A percentile compares a stretch with the other conserved stretches of the same genome.
phyloP scores from a whole-genome alignment of 768 basidiomycete species.

The Tricholoma sp. region DNA sequence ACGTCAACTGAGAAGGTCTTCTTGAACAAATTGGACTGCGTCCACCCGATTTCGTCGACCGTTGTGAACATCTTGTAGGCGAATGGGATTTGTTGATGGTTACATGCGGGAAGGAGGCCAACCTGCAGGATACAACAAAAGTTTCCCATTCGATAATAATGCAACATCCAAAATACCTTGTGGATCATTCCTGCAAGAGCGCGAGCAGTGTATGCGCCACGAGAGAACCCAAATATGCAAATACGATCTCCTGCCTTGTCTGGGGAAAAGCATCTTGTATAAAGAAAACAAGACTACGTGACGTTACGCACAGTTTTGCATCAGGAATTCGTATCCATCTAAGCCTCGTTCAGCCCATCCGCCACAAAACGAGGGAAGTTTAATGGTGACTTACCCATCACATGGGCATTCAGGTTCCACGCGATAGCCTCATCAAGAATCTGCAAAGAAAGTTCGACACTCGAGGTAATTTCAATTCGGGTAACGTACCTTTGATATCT shows the following conservation, averaged over 20 bases:
- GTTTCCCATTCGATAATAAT: background rate
- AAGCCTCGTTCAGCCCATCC: background rate
- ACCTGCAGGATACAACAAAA: conserved; percentile 24
- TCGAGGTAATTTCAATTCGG: too few species aligned
- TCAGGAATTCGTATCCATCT: conserved; percentile 57
- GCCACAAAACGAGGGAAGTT: background rate
- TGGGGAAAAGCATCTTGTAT: conserved; percentile 11
- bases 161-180: conserved; percentile 43
- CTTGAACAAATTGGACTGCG: conserved; percentile 35
- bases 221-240: conserved; percentile 48
- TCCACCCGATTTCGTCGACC: conserved; percentile 19
- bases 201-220: conserved; percentile 53
- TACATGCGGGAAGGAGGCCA: conserved; percentile 52
- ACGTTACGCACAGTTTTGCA: conserved; percentile 46
- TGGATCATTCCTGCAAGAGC: conserved; percentile 40
- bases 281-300: background rate
- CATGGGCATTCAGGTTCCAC: conserved; percentile 47
- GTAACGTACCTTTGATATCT: conserved; percentile 31
- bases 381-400: conserved; percentile 33
- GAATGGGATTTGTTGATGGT: conserved; percentile 51
- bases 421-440: conserved; percentile 40
- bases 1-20: conserved; percentile 39
- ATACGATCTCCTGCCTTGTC: conserved; percentile 48
- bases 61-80: conserved; percentile 54
- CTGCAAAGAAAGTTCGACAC: conserved; percentile 12